Percentiles rank a stretch among this genome's conserved stretches.
These are phyloP conservation scores for Aspergillus nanangensis DNA, from an alignment of 495 filamentous ascomycete genomes.

Conservation along the genomic window DNA sequence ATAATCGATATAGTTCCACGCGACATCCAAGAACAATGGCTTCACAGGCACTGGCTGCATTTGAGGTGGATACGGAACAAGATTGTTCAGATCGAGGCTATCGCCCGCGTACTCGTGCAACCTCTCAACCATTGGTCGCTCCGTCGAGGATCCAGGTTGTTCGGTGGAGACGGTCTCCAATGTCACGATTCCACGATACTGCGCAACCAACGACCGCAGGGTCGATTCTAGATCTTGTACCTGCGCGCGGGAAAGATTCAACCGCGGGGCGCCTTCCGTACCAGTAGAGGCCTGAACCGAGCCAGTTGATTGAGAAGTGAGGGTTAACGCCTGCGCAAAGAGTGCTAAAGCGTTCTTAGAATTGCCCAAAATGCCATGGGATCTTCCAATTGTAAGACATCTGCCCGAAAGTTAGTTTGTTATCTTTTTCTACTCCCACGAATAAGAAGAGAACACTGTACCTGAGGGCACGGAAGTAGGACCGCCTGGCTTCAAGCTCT, in stretches of 20 bases:
- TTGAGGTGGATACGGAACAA: conserved; percentile 83
- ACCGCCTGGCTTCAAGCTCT: conserved; percentile 70
- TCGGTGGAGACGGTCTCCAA: conserved; percentile 50
- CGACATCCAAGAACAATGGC: conserved; percentile 92
- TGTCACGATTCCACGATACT: conserved; percentile 77
- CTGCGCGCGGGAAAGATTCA: conserved; percentile 56
- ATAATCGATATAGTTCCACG: conserved; percentile 98
- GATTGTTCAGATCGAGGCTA: conserved; percentile 65
- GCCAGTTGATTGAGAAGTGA: conserved; percentile 37
- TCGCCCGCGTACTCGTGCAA: conserved; percentile 68
- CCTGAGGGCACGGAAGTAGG: conserved; percentile 88
- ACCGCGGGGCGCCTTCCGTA: conserved; percentile 41
- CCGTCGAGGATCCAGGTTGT: conserved; percentile 20
- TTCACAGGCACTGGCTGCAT: conserved; percentile 86
- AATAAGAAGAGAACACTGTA: conserved; percentile 30
- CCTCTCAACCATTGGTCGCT: conserved; percentile 60
- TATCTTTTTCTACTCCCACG: not conserved
- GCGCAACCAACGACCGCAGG: conserved; percentile 64
- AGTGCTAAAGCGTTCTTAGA: conserved; percentile 83
- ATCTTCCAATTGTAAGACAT: conserved; percentile 80
- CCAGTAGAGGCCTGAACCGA: conserved; percentile 28
- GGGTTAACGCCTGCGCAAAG: conserved; percentile 60
- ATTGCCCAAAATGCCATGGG: conserved; percentile 69
- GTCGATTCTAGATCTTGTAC: conserved; percentile 51
- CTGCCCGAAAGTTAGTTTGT: conserved; percentile 35